phyloP scores from a whole-genome alignment of 2,329 filamentous ascomycete species.

The Graphilbum ipis-grandicollis region DNA sequence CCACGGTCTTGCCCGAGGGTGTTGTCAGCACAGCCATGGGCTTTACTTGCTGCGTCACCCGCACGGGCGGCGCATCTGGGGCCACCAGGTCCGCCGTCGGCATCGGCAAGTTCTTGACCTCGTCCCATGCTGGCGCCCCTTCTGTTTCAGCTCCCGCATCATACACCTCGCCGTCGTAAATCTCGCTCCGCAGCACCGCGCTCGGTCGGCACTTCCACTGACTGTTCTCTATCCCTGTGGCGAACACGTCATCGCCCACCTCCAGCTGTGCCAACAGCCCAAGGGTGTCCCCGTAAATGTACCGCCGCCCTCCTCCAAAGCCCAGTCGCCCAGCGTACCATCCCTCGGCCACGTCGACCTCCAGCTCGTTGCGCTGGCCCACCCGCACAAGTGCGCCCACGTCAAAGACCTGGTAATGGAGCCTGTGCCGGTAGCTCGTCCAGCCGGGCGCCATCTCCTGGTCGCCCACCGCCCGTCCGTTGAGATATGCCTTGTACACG shows the following conservation, averaged over 20 bases:
- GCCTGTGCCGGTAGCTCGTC: conserved; percentile 21
- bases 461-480: conserved; percentile 15
- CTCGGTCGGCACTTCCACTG: conserved; percentile 11
- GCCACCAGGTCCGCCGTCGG: conserved; percentile 18
- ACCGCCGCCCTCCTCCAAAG: conserved; percentile 8
- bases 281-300: conserved; percentile 2
- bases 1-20: conserved; percentile 24
- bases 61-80: conserved; percentile 26
- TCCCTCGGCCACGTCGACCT: conserved; percentile 23
- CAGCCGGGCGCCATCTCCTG: conserved; percentile 21
- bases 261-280: conserved; percentile 9
- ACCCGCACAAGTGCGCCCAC: conserved; percentile 11
- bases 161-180: conserved; percentile 36
- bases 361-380: conserved; percentile 15
- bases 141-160: conserved; percentile 17
- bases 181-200: conserved; percentile 18
- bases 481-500: conserved; percentile 18
- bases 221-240: background rate
- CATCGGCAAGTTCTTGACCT: conserved; percentile 13
- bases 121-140: too few relatives aligned
- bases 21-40: conserved; percentile 15
- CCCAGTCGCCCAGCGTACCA: conserved; percentile 22
- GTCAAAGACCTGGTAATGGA: conserved; percentile 25
- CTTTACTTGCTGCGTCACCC: conserved; percentile 16
- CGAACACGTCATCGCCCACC: conserved; percentile 7